Conservation (phyloP, 2,329 filamentous ascomycete genomes). For the Phialophora macrospora region DNA sequence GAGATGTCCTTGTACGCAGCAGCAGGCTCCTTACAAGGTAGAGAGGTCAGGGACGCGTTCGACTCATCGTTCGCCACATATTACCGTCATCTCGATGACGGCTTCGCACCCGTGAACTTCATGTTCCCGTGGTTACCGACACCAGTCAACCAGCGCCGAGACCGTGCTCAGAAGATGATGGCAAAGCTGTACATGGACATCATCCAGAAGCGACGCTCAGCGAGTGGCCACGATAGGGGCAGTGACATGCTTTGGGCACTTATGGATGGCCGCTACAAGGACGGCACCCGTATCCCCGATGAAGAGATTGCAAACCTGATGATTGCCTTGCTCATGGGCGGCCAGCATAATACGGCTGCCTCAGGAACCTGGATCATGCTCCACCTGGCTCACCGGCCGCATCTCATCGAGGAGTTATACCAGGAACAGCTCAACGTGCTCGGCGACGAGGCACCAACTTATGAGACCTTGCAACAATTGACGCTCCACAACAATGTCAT, state of each 20-base stretch:
- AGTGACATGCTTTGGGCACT: slow-evolving; percentile 89
- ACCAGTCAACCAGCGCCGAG: slow-evolving; percentile 83
- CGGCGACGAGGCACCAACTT: slow-evolving; percentile 74
- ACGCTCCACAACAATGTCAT: slow-evolving; percentile 82
- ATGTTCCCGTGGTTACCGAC: slow-evolving; percentile 86
- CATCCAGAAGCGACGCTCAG: slow-evolving; percentile 71
- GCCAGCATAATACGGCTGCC: slow-evolving; percentile 85
- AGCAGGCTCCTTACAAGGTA: slow-evolving; percentile 81
- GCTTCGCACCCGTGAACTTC: slow-evolving; percentile 88
- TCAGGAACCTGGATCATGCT: slow-evolving; percentile 85
- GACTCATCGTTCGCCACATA: slow-evolving; percentile 79
- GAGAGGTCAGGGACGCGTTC: slow-evolving; percentile 79
- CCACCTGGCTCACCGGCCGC: slow-evolving; percentile 74
- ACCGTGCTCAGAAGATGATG: slow-evolving; percentile 79
- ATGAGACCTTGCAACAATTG: slow-evolving; percentile 77
- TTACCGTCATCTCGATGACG: slow-evolving; percentile 89
- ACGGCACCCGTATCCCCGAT: slow-evolving; percentile 77
- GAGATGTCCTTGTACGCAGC: slow-evolving; percentile 91
- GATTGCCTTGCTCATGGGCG: slow-evolving; percentile 91
- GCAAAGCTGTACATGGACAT: slow-evolving; percentile 81
- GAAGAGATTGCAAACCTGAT: slow-evolving; percentile 89
- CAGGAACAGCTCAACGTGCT: slow-evolving; percentile 77
- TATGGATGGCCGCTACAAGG: slow-evolving; percentile 84
- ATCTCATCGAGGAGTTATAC: slow-evolving; percentile 82
- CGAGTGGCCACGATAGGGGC: slow-evolving; percentile 57